Evolutionary conservation across 164 flowering plant genomes (phyloP).

Genomic region (Santalum album): DNA sequence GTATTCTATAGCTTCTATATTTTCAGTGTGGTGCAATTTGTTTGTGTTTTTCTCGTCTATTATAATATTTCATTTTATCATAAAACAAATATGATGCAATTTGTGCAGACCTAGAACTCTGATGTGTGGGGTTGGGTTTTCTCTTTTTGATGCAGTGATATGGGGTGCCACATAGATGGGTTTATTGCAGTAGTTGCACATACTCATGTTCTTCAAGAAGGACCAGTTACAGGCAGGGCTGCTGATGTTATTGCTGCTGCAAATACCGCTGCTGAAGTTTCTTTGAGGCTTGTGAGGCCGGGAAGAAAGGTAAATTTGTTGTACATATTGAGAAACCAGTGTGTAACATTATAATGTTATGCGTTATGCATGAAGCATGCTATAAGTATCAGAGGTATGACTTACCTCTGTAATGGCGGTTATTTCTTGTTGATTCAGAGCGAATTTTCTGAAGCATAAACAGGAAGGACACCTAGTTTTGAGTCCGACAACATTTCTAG

Average conservation of each 20-base stretch:
- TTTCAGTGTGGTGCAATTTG: background rate
- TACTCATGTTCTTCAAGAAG: slow-evolving; percentile 78
- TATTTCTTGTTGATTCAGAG: too few relatives aligned
- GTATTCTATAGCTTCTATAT: too few relatives aligned
- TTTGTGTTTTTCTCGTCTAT: too few relatives aligned
- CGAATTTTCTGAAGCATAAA: too few relatives aligned
- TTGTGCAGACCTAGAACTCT: background rate
- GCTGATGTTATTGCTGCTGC: slow-evolving; percentile 96
- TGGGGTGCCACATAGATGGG: slow-evolving; percentile 97
- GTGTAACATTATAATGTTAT: too few relatives aligned
- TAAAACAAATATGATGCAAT: background rate
- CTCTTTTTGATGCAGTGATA: slow-evolving; percentile 47
- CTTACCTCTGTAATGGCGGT: too few relatives aligned
- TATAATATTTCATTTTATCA: too few relatives aligned
- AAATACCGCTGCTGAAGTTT: slow-evolving; percentile 92
- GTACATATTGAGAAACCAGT: background rate
- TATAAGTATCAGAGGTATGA: too few relatives aligned
- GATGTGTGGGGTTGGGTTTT: background rate
- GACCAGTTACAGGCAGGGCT: slow-evolving; percentile 77
- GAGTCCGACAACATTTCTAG: too few relatives aligned
- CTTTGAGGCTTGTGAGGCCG: slow-evolving; percentile 85
- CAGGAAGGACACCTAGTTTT: too few relatives aligned
- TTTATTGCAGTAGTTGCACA: slow-evolving; percentile 87
- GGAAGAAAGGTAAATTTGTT: slow-evolving; percentile 65
- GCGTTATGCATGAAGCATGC: too few relatives aligned